Conservation (phyloP, 805 yeast species). For the Saccharomycopsis lassenensis region DNA sequence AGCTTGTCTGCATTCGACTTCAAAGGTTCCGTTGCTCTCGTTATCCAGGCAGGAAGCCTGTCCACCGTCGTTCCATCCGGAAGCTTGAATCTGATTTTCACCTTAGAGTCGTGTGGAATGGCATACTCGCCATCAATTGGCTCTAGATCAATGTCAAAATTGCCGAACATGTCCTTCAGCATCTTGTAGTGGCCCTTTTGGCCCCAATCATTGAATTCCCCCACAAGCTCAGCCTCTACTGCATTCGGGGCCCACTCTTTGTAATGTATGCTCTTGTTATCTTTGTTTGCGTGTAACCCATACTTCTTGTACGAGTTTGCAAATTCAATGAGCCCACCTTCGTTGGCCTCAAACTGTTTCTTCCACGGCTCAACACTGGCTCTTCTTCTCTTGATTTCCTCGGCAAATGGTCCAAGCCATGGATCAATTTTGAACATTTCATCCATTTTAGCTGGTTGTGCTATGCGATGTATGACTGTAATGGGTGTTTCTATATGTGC, state of each 20-base stretch:
- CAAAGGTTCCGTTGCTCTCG: slow-evolving; percentile 66
- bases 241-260: slow-evolving; percentile 93
- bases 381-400: slow-evolving; percentile 60
- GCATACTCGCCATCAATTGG: slow-evolving; percentile 44
- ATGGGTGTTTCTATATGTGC: no score
- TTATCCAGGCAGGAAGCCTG: slow-evolving; percentile 83
- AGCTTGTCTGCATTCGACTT: slow-evolving; percentile 26
- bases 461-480: no score
- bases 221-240: slow-evolving; percentile 59
- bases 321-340: slow-evolving; percentile 57
- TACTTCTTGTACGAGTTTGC: slow-evolving; percentile 65
- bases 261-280: slow-evolving; percentile 45
- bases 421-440: slow-evolving; percentile 75
- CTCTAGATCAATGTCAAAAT: slow-evolving; percentile 49
- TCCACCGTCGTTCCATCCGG: slow-evolving; percentile 56
- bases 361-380: slow-evolving; percentile 56
- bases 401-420: slow-evolving; percentile 70
- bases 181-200: slow-evolving; percentile 42
- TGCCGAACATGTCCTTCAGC: slow-evolving; percentile 56
- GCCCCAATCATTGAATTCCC: slow-evolving; percentile 88
- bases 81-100: slow-evolving; percentile 56
- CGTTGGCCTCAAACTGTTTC: slow-evolving; percentile 39
- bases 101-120: slow-evolving; percentile 71
- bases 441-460: no score
- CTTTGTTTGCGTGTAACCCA: slow-evolving; percentile 59